Evolutionary conservation across 2,329 filamentous ascomycete species (phyloP), one percentile per base, ranked within the genome.

Genomic region (Penicillium sp.): DNA sequence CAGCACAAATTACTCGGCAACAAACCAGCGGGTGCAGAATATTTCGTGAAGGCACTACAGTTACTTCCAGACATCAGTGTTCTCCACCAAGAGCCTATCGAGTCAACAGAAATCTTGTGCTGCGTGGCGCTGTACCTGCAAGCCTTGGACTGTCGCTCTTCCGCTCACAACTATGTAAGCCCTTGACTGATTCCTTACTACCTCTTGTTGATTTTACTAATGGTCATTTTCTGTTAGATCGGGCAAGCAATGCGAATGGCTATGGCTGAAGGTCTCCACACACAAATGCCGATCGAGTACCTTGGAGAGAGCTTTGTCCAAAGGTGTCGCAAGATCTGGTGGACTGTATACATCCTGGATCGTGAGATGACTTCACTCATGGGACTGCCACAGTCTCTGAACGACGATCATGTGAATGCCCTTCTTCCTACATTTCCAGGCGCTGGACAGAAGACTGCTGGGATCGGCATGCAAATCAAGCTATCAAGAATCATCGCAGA

Each of bases 321-420:
- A 54, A 72, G 83, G 49, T 82, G 78, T 43, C 79, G 80, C 6
- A 79, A 79, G 54, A 76, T 83, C 13, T 85, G 82, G 82, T 85
- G 82, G 82, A 85, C 83, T 0, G 77, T 84, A 0, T 84, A 83
- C 46, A 77, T 85, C 2, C 66, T 85, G 0, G 83, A 85, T 54
- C 75, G 82, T 1, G 79, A 84, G 62, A 83, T 84, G 74, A 81
- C 81, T 1, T 82, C 81, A 0, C 64, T 84, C 2, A 83, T 84
- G 76, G 83, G 83, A 0, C 65, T 83, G 0, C 82, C 83, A 0
- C 78, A 80, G 40, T 79, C 81, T 0, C 73, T 85, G 1, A 75
- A 76, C 36, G 82, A 85, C 40, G 78, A 83, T n/a, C 80, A 85
- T 43, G 77, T 86, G 0, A 75, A 79, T 7, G 78, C 80, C 0